Evolutionary conservation across 2,329 filamentous ascomycete species (phyloP).

Genomic region (Nemania sp.): DNA sequence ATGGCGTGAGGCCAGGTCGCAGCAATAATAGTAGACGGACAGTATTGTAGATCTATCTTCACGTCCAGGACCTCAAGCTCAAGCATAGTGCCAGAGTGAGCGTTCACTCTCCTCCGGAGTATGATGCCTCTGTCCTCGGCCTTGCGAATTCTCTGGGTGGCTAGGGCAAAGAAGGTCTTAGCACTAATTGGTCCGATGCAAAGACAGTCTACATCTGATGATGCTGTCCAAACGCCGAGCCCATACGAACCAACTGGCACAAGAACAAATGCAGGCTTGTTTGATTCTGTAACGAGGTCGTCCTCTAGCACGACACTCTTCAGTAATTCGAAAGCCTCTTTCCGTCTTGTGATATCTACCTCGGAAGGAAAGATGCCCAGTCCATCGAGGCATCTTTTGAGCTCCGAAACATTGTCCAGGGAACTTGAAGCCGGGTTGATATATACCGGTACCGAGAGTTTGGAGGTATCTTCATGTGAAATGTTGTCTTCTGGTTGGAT

Average conservation of each 20-base stretch:
- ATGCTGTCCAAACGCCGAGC: constrained; percentile 69
- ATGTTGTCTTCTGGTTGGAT: constrained; percentile 27
- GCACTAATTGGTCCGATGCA: constrained; percentile 72
- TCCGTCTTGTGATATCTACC: constrained; percentile 57
- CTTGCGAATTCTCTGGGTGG: constrained; percentile 65
- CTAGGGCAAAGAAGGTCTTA: constrained; percentile 71
- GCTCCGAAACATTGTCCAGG: constrained; percentile 50
- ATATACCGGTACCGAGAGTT: constrained; percentile 52
- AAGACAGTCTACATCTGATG: constrained; percentile 74
- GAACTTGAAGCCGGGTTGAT: constrained; percentile 47
- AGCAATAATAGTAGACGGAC: constrained; percentile 66
- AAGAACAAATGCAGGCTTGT: constrained; percentile 60
- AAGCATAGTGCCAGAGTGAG: constrained; percentile 72
- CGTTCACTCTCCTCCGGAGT: constrained; percentile 68
- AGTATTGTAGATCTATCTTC: constrained; percentile 75
- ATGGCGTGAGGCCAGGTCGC: constrained; percentile 64
- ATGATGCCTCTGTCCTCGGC: constrained; percentile 58
- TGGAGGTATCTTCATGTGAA: constrained; percentile 40
- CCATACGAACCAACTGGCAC: constrained; percentile 75
- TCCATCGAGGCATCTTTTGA: constrained; percentile 55
- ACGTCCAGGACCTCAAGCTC: constrained; percentile 70
- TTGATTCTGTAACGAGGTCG: constrained; percentile 39
- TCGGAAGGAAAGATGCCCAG: constrained; percentile 60
- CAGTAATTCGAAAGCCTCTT: constrained; percentile 60
- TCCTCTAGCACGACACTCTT: constrained; percentile 56